These are phyloP conservation scores for Hypoxylon lenormandii DNA, from an alignment of 495 filamentous ascomycete species.

Conservation along the genomic window DNA sequence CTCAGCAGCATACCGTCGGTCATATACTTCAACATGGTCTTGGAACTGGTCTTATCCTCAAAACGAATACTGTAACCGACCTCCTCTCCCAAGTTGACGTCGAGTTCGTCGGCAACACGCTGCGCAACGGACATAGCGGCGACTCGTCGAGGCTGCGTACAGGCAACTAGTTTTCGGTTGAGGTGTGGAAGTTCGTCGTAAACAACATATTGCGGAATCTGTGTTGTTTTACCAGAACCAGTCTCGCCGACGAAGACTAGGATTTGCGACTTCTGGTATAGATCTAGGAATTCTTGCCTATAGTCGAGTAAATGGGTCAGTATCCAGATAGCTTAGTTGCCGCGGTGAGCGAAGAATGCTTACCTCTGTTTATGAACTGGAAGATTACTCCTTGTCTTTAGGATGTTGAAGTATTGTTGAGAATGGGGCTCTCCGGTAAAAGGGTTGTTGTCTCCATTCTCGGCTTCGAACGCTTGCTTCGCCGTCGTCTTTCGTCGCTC, in stretches of 20 bases:
- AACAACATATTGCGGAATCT: conserved; percentile 97
- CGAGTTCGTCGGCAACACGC: conserved; percentile 97
- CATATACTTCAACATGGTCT: conserved; percentile 98
- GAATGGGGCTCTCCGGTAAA: conserved; percentile 83
- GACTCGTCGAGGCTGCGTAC: conserved; percentile 97
- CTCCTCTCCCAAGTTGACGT: conserved; percentile 91
- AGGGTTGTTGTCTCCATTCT: conserved; percentile 85
- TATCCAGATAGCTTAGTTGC: background rate
- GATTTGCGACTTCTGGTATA: conserved; percentile 93
- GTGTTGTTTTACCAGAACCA: conserved; percentile 98
- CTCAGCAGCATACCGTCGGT: conserved; percentile 98
- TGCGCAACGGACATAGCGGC: conserved; percentile 99
- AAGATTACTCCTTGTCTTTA: conserved; percentile 83
- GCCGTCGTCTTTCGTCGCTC: conserved; percentile 85
- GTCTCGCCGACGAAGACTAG: conserved; percentile 99
- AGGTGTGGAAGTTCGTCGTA: conserved; percentile 94
- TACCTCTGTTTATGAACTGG: conserved; percentile 91
- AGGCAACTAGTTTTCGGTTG: conserved; percentile 87
- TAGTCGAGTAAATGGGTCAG: conserved; percentile 10
- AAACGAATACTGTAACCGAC: conserved; percentile 99
- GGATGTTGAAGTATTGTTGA: conserved; percentile 85
- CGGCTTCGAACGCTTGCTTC: conserved; percentile 74
- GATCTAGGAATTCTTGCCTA: conserved; percentile 89
- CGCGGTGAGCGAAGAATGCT: conserved; percentile 34
- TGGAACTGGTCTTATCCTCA: conserved; percentile 90